phyloP scores from a whole-genome alignment of 75 land plant genomes.

The Isoetes taiwanensis region DNA sequence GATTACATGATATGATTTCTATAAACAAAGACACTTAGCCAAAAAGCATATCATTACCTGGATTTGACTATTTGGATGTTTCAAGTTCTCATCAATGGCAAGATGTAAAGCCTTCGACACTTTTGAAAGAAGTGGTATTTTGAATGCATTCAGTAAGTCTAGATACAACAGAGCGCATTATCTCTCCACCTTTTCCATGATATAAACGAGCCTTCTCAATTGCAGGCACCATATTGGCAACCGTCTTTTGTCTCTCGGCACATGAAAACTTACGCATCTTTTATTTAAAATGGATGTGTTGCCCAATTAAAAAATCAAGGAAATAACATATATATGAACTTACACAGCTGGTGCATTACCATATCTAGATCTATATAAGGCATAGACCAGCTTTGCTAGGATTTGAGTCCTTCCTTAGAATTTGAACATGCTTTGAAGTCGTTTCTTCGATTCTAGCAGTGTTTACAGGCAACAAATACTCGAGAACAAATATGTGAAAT shows the following conservation, averaged over 20 bases:
- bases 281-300: no score
- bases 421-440: conserved; percentile 44
- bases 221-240: conserved; percentile 76
- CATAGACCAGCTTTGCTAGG: no score
- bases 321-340: no score
- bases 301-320: no score
- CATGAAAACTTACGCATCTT: no score
- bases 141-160: conserved; percentile 62
- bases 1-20: background rate
- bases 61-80: conserved; percentile 91
- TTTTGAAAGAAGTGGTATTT: conserved; percentile 40
- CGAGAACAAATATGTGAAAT: conserved; percentile 39
- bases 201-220: conserved; percentile 97
- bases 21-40: conserved; percentile 1
- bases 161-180: conserved; percentile 90
- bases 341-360: no score
- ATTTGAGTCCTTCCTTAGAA: conserved; percentile 59
- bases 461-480: conserved; percentile 37
- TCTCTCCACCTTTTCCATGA: conserved; percentile 98
- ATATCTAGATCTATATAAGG: no score
- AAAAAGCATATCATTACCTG: conserved; percentile 75
- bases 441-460: conserved; percentile 12
- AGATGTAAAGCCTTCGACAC: conserved; percentile 51
- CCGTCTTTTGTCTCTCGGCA: conserved; percentile 53
- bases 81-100: conserved; percentile 81